A percentile compares a stretch with the other conserved stretches of the same genome.
Conservation (phyloP, 2,329 filamentous ascomycete genomes). For the Sordariomycetes sp. region DNA sequence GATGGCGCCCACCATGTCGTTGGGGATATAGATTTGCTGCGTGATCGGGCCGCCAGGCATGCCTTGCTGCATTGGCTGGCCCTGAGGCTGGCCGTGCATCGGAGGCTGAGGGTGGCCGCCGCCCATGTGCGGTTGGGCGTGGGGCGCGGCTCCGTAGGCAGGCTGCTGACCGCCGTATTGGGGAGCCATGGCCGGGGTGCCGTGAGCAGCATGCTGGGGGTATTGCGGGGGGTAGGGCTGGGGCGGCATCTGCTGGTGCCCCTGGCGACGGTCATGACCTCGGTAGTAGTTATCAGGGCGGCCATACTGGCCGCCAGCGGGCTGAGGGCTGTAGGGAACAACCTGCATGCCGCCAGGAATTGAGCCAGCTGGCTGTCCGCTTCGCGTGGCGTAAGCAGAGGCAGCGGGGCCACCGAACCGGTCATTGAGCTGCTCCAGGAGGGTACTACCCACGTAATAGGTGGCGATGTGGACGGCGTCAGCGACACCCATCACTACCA, state of each 20-base stretch:
- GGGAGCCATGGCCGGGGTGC: slow-evolving; percentile 51
- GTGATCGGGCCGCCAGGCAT: slow-evolving; percentile 62
- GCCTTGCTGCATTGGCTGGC: slow-evolving; percentile 63
- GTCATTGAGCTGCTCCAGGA: slow-evolving; percentile 94
- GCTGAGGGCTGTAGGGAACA: slow-evolving; percentile 93
- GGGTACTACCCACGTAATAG: slow-evolving; percentile 97
- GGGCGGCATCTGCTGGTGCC: slow-evolving; percentile 31
- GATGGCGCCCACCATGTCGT: slow-evolving; percentile 98
- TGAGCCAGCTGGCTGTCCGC: slow-evolving; percentile 83
- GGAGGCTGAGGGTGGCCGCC: slow-evolving; percentile 49
- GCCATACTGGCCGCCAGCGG: slow-evolving; percentile 85
- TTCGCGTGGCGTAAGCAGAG: slow-evolving; percentile 94
- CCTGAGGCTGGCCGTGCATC: slow-evolving; percentile 56
- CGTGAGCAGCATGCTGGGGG: slow-evolving; percentile 54
- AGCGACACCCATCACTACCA: slow-evolving; percentile 94
- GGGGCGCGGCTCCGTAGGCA: slow-evolving; percentile 65
- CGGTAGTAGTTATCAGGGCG: slow-evolving; percentile 77
- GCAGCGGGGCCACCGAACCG: slow-evolving; percentile 91
- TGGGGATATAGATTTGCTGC: slow-evolving; percentile 98
- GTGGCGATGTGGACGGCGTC: slow-evolving; percentile 98
- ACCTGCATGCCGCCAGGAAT: slow-evolving; percentile 98
- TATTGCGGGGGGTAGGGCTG: slow-evolving; percentile 70
- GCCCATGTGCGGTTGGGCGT: slow-evolving; percentile 62
- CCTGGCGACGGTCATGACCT: slow-evolving; percentile 57
- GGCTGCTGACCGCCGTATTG: slow-evolving; percentile 71